phyloP scores from a whole-genome alignment of 2,329 filamentous ascomycete genomes.

The Zymoseptoria pseudotritici region DNA sequence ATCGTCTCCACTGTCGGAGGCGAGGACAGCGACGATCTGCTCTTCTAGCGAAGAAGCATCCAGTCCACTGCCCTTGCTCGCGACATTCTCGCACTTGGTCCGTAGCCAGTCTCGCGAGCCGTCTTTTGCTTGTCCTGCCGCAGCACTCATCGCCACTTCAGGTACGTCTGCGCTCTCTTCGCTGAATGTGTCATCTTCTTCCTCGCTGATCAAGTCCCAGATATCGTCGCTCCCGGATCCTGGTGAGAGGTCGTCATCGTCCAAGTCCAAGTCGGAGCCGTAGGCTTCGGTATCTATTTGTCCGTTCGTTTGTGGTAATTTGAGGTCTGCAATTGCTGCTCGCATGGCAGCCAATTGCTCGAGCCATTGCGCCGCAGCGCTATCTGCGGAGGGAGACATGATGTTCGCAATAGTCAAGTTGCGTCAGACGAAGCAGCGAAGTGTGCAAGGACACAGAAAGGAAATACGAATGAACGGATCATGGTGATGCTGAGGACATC shows the following conservation, averaged over 20 bases:
- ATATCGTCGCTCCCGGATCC: conserved; percentile 69
- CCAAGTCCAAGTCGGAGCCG: conserved; percentile 53
- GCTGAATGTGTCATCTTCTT: conserved; percentile 58
- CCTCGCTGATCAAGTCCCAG: conserved; percentile 84
- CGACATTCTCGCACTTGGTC: conserved; percentile 59
- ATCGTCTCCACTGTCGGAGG: conserved; percentile 63
- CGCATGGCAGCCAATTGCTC: conserved; percentile 80
- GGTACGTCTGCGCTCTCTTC: conserved; percentile 53
- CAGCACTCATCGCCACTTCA: conserved; percentile 41
- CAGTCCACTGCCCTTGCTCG: conserved; percentile 57
- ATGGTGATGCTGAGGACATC: background rate
- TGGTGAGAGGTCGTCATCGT: conserved; percentile 57
- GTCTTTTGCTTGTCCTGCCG: conserved; percentile 17
- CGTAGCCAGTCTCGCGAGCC: conserved; percentile 57
- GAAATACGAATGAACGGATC: background rate
- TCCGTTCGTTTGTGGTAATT: conserved; percentile 44
- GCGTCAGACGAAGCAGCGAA: background rate
- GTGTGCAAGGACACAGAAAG: background rate
- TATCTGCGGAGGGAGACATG: conserved; percentile 15
- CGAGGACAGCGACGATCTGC: conserved; percentile 68
- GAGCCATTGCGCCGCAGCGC: conserved; percentile 55
- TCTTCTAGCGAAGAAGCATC: conserved; percentile 63
- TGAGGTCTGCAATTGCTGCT: conserved; percentile 68
- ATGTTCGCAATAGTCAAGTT: background rate
- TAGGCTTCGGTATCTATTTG: conserved; percentile 35